A percentile compares a stretch with the other conserved stretches of the same genome.
phyloP scores from a whole-genome alignment of 345 rosid genomes.

The Cardamine chenopodiifolia region DNA sequence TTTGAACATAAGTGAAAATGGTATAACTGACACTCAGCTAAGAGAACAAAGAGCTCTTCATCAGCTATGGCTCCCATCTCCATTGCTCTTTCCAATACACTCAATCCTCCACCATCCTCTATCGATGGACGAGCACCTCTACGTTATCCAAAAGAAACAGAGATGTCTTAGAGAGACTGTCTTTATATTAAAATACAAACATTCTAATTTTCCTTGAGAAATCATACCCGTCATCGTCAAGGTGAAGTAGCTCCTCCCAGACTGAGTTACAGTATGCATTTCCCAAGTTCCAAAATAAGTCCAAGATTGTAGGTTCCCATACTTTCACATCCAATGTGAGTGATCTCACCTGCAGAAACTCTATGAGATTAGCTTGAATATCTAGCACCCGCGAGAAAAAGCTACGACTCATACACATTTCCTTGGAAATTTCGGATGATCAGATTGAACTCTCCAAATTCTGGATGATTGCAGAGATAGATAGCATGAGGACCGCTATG shows the following conservation, averaged over 20 bases:
- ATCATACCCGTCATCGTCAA: conserved; percentile 51
- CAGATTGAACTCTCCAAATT: neutral
- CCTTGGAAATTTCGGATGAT: neutral
- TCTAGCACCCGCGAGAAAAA: neutral
- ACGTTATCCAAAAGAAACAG: neutral
- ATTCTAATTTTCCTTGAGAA: conserved; percentile 18
- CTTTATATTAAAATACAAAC: no score
- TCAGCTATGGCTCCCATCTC: conserved; percentile 89
- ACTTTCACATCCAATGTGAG: conserved; percentile 83
- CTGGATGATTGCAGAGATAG: neutral
- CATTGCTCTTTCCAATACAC: conserved; percentile 84
- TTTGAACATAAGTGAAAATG: no score
- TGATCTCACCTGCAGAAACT: conserved; percentile 74
- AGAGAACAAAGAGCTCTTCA: conserved; percentile 72
- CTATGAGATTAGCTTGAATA: conserved; percentile 11
- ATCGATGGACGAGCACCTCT: conserved; percentile 68
- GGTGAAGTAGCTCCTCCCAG: conserved; percentile 72
- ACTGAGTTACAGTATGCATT: conserved; percentile 75
- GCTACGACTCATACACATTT: no score
- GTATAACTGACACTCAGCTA: conserved; percentile 65
- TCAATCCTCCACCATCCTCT: conserved; percentile 71
- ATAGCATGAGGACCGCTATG: neutral
- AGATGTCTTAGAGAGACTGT: no score
- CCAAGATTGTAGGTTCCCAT: conserved; percentile 81
- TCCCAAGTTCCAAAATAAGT: conserved; percentile 67